Evolutionary conservation across 495 filamentous ascomycete species (phyloP).

Genomic region (Delitschia confertaspora): DNA sequence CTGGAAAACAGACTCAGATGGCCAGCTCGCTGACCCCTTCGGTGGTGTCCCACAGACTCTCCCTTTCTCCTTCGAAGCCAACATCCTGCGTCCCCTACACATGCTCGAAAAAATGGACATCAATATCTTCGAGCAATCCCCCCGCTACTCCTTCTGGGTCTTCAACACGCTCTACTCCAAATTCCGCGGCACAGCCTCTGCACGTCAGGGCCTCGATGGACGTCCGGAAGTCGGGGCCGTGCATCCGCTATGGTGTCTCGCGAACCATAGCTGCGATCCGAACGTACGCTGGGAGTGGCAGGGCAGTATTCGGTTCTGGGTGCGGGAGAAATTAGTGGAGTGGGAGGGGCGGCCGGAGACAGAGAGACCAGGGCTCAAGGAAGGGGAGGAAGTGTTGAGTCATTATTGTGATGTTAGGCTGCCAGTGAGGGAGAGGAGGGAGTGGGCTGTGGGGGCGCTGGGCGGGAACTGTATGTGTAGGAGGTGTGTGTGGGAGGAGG

Average conservation of each 20-base stretch:
- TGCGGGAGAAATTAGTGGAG: conserved; percentile 40
- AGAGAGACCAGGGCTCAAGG: conserved; percentile 48
- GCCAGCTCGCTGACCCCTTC: conserved; percentile 28
- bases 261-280: conserved; percentile 90
- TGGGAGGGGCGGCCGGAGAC: conserved; percentile 36
- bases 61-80: conserved; percentile 81
- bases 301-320: conserved; percentile 65
- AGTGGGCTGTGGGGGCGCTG: conserved; percentile 78
- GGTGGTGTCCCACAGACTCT: conserved; percentile 48
- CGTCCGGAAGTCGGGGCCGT: conserved; percentile 73
- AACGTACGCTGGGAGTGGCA: conserved; percentile 94
- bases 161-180: conserved; percentile 89
- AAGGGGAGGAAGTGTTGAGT: conserved; percentile 76
- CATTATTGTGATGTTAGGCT: conserved; percentile 90
- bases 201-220: conserved; percentile 62
- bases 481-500: conserved; percentile 58
- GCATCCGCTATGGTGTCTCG: conserved; percentile 66
- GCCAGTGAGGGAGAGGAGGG: conserved; percentile 66
- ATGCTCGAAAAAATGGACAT: conserved; percentile 86
- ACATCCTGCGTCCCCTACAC: conserved; percentile 73
- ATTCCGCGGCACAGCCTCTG: conserved; percentile 85
- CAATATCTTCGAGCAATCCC: conserved; percentile 62
- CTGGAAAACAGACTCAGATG: conserved; percentile 8
- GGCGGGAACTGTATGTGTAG: conserved; percentile 78
- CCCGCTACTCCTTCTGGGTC: conserved; percentile 76